Evolutionary conservation across 2,329 filamentous ascomycete genomes (phyloP).

Genomic region (Cladosporium sp.): DNA sequence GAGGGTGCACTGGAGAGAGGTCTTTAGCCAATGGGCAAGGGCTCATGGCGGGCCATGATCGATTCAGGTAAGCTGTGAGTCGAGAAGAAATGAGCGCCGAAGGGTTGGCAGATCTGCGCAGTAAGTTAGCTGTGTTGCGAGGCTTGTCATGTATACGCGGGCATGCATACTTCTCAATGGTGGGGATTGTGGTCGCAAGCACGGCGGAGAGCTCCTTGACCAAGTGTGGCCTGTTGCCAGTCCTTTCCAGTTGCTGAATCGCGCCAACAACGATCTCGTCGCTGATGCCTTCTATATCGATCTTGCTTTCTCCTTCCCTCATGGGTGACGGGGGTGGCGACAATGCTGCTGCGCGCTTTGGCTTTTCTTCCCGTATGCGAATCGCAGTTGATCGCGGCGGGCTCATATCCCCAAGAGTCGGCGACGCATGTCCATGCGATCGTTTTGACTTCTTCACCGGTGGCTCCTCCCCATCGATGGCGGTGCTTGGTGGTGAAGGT

Average conservation of each 20-base stretch:
- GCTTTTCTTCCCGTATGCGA: slow-evolving; percentile 46
- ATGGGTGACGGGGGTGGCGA: slow-evolving; percentile 77
- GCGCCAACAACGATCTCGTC: slow-evolving; percentile 94
- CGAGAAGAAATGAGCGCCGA: slow-evolving; percentile 93
- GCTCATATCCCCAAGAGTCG: slow-evolving; percentile 35
- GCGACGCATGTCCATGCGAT: slow-evolving; percentile 55
- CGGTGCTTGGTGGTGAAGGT: slow-evolving; percentile 58
- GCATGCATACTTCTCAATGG: slow-evolving; percentile 80
- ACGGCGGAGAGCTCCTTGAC: slow-evolving; percentile 88
- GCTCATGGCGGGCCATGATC: slow-evolving; percentile 68
- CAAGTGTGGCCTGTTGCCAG: slow-evolving; percentile 85
- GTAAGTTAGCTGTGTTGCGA: slow-evolving; percentile 26
- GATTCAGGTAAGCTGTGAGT: slow-evolving; percentile 83
- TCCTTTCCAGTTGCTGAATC: slow-evolving; percentile 81
- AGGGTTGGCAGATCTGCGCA: slow-evolving; percentile 80
- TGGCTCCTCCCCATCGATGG: slow-evolving; percentile 56
- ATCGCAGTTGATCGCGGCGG: slow-evolving; percentile 42
- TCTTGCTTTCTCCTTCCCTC: slow-evolving; percentile 49
- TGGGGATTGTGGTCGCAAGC: slow-evolving; percentile 69
- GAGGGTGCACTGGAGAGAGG: slow-evolving; percentile 84
- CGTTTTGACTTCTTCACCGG: slow-evolving; percentile 65
- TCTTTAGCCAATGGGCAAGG: slow-evolving; percentile 91
- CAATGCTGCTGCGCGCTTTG: slow-evolving; percentile 55
- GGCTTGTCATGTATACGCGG: slow-evolving; percentile 16
- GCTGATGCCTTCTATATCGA: slow-evolving; percentile 79